Base-by-base conservation (phyloP, 768 basidiomycete genomes). In the Tricholoma sp. region DNA sequence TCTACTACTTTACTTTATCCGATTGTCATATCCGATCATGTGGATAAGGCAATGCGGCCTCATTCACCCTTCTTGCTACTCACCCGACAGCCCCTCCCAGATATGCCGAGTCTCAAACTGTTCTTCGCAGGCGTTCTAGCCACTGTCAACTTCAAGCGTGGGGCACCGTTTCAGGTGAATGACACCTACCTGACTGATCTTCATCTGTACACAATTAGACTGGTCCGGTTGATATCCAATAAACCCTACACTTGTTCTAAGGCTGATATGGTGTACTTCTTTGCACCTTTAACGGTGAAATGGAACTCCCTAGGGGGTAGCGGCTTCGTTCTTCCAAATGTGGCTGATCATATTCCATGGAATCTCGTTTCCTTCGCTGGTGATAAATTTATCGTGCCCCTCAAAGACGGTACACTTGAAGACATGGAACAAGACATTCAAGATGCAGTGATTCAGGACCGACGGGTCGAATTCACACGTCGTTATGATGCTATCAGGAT, bases 361-460 rank as follows among this genome's bases (percentile, higher is more conserved):
- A 74, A 83, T 47, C 66, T 72, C 15, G 76, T 92, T 44, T 67
- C 71, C 32, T 66, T 76, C 20, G 86, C 80, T 3, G 82, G 78
- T 7, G 69, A 74, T 48, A 70, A 76, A 28, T 87, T 81, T 76
- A 76, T 76, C 48, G 70, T 74, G 8, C 75, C 79, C 3, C 73
- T 91, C 20, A 73, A 74, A 49, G 64, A 63, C 44, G 70, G 72
- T 6, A 62, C 66, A 13, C 33, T 73, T 12, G 69, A 75, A 52
- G 65, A 68, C 7, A 63, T 81, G 18, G 72, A 76, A 32, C 68
- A 73, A 36, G 82, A 79, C 50, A 67, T 87, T 17, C 64, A 76
- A 50, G 88, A 91, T 62, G 80, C 83, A 24, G 72, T 94, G 18
- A 73, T 94, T 33, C 88, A 91, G 68, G 91, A 93, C 62, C 77